These are phyloP conservation scores for Puccinia horiana DNA, from an alignment of 1,284 basidiomycete genomes.

Conservation along the genomic window DNA sequence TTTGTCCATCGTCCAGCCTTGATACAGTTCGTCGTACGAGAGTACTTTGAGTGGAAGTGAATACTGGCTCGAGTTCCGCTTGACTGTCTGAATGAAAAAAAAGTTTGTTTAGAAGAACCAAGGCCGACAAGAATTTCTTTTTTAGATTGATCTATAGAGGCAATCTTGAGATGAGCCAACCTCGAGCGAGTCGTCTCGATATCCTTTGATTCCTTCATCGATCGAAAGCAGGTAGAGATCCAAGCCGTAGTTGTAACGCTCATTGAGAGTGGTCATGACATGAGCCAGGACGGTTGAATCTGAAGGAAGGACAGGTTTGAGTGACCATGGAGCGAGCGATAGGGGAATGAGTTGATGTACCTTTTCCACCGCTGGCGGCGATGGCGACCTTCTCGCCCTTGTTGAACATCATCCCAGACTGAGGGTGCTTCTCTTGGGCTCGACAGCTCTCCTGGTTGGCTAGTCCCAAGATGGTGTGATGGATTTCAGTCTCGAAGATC, in stretches of 20 bases:
- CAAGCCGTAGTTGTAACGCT: constrained; percentile 88
- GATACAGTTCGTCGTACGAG: constrained; percentile 89
- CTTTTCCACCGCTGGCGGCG: constrained; percentile 96
- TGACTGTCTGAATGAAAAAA: constrained; percentile 73
- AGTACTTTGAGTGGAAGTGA: constrained; percentile 92
- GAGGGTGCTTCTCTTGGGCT: not conserved
- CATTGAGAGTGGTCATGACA: constrained; percentile 92
- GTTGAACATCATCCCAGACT: constrained; percentile 68
- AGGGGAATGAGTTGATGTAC: constrained; percentile 61
- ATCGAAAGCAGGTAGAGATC: constrained; percentile 91
- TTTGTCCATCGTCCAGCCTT: constrained; percentile 97
- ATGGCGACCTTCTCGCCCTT: constrained; percentile 94
- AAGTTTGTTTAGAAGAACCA: not conserved
- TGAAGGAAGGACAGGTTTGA: constrained; percentile 57
- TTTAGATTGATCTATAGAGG: not conserved
- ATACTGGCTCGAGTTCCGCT: constrained; percentile 94
- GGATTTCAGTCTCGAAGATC: constrained; percentile 97
- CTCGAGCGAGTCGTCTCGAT: constrained; percentile 95
- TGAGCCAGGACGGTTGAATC: constrained; percentile 97
- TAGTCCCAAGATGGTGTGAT: constrained; percentile 77
- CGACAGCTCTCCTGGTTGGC: constrained; percentile 51
- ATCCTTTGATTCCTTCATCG: constrained; percentile 97
- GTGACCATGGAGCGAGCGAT: not conserved
- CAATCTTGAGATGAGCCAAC: constrained; percentile 60
- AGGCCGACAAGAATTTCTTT: not conserved